Percentiles rank a stretch among this genome's conserved stretches.
phyloP scores from a whole-genome alignment of 2,329 filamentous ascomycete species.

The Aspergillus sclerotialis region DNA sequence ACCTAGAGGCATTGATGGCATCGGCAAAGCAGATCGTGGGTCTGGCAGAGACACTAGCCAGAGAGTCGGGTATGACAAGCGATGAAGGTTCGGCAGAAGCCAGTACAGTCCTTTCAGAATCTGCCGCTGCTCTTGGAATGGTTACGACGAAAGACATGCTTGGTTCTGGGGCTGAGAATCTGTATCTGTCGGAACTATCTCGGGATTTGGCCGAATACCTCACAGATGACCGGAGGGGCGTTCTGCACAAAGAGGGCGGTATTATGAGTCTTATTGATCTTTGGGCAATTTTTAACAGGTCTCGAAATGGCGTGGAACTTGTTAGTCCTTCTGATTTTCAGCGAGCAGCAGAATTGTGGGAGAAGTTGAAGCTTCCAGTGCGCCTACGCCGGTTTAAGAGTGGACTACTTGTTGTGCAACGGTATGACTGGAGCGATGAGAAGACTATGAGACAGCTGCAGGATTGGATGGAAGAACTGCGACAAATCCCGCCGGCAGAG shows the following conservation, averaged over 20 bases:
- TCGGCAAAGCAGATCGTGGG: conserved; percentile 95
- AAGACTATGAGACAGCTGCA: conserved; percentile 73
- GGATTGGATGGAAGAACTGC: conserved; percentile 69
- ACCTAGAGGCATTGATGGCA: conserved; percentile 93
- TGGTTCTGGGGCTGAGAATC: conserved; percentile 67
- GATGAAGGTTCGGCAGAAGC: conserved; percentile 62
- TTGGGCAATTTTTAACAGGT: conserved; percentile 92
- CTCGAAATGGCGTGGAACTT: conserved; percentile 85
- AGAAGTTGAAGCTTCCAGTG: conserved; percentile 76
- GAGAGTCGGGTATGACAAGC: conserved; percentile 53
- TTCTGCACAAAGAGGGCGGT: conserved; percentile 72
- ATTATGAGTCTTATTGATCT: conserved; percentile 86
- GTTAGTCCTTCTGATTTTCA: conserved; percentile 89
- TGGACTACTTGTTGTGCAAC: conserved; percentile 89
- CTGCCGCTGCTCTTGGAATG: conserved; percentile 74
- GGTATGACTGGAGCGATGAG: conserved; percentile 80
- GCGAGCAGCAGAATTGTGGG: conserved; percentile 82
- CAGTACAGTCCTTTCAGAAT: conserved; percentile 69
- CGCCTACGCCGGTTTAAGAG: conserved; percentile 84
- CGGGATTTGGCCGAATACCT: conserved; percentile 83
- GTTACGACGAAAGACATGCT: conserved; percentile 96
- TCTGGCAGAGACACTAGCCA: conserved; percentile 79
- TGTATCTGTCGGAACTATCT: conserved; percentile 83
- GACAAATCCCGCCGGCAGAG: conserved; percentile 56
- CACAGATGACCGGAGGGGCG: conserved; percentile 72